phyloP scores from a whole-genome alignment of 768 basidiomycete species.

The Leccinum variicolor region DNA sequence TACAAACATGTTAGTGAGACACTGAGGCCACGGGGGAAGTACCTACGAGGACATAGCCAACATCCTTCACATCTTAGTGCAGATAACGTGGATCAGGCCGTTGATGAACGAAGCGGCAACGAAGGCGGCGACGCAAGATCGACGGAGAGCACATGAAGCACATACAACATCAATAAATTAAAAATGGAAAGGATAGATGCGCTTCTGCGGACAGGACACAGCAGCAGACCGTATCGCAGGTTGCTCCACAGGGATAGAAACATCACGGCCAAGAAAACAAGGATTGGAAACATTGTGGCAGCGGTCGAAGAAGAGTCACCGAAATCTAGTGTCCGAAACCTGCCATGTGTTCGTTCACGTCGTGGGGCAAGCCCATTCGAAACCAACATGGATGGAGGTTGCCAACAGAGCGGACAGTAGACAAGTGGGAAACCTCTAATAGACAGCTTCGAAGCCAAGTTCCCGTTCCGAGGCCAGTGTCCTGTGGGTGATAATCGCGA shows the following conservation, averaged over 20 bases:
- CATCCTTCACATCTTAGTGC: slow-evolving; percentile 93
- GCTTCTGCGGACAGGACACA: slow-evolving; percentile 30
- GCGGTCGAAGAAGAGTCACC: slow-evolving; percentile 22
- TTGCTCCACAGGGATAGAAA: slow-evolving; percentile 20
- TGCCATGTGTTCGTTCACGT: slow-evolving; percentile 20
- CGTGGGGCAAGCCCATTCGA: slow-evolving; percentile 20
- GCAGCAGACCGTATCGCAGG: slow-evolving; percentile 13
- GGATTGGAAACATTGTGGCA: slow-evolving; percentile 19
- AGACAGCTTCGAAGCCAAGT: slow-evolving; percentile 16
- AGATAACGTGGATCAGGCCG: slow-evolving; percentile 30
- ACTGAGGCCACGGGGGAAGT: slow-evolving; percentile 1
- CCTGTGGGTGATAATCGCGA: slow-evolving; percentile 26
- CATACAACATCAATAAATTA: slow-evolving; percentile 33
- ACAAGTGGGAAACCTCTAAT: slow-evolving; percentile 17
- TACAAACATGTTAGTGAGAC: slow-evolving; percentile 28
- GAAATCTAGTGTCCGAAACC: slow-evolving; percentile 23
- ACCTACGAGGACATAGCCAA: slow-evolving; percentile 93
- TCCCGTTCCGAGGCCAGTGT: slow-evolving; percentile 22
- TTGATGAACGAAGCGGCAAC: slow-evolving; percentile 23
- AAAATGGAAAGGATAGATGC: slow-evolving; percentile 28
- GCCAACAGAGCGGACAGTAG: slow-evolving; percentile 22
- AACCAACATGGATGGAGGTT: slow-evolving; percentile 21
- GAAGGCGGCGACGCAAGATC: slow-evolving; percentile 9
- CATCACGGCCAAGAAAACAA: slow-evolving; percentile 24
- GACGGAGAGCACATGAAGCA: slow-evolving; percentile 29